phyloP scores from a whole-genome alignment of 352 stramenopile species.

The Globisporangium solare region DNA sequence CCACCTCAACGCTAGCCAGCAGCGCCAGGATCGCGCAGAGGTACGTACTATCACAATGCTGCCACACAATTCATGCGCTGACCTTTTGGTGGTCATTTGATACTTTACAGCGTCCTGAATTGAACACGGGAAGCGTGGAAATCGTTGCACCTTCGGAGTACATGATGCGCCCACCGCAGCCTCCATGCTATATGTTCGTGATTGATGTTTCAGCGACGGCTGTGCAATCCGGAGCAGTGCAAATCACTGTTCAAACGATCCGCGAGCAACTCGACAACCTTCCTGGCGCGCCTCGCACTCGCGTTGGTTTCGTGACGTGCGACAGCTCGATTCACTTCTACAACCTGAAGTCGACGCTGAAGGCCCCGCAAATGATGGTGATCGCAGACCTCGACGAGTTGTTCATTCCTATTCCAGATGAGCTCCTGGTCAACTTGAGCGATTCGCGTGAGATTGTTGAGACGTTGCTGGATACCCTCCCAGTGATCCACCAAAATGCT shows the following conservation, averaged over 20 bases:
- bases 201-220: slow-evolving; percentile 84
- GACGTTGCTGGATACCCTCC: slow-evolving; percentile 93
- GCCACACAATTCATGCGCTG: no score
- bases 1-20: slow-evolving; percentile 93
- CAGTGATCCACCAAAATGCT: slow-evolving; percentile 85
- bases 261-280: slow-evolving; percentile 77
- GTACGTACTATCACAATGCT: slow-evolving; percentile 71
- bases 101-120: slow-evolving; percentile 54
- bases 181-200: slow-evolving; percentile 87
- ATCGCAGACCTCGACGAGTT: slow-evolving; percentile 84
- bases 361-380: slow-evolving; percentile 88
- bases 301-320: slow-evolving; percentile 85
- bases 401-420: slow-evolving; percentile 91
- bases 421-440: slow-evolving; percentile 97
- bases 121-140: slow-evolving; percentile 74
- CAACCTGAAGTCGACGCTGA: slow-evolving; percentile 85
- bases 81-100: slow-evolving; percentile 3
- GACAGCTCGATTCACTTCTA: slow-evolving; percentile 87
- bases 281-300: slow-evolving; percentile 63
- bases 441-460: slow-evolving; percentile 94
- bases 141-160: slow-evolving; percentile 87
- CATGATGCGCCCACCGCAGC: slow-evolving; percentile 86
- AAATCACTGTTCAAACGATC: slow-evolving; percentile 75
- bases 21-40: slow-evolving; percentile 92
- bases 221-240: slow-evolving; percentile 63